phyloP scores from a whole-genome alignment of 306 rosid genomes.

The Amphicarpaea edgeworthii region DNA sequence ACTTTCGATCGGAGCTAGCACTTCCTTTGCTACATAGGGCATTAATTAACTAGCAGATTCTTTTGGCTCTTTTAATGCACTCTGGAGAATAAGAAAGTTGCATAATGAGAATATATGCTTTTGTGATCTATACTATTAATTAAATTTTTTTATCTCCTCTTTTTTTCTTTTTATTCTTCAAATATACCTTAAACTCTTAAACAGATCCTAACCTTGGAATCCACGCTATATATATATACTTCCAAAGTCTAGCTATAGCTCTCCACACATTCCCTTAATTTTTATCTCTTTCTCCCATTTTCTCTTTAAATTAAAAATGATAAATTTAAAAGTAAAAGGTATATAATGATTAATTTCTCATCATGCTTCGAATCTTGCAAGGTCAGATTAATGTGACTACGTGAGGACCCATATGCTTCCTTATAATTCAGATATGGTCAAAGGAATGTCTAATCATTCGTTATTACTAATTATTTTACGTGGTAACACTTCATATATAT shows the following conservation, averaged over 20 bases:
- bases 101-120: constrained; percentile 40
- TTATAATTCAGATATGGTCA: constrained; percentile 53
- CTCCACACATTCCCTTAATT: not conserved
- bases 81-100: constrained; percentile 42
- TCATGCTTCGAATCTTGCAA: constrained; percentile 51
- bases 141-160: not conserved
- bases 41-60: constrained; percentile 40
- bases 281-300: constrained; percentile 30
- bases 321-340: constrained; percentile 51
- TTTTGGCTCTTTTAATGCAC: constrained; percentile 57
- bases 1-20: constrained; percentile 49
- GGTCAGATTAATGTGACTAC: constrained; percentile 60
- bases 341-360: constrained; percentile 53
- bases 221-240: constrained; percentile 50
- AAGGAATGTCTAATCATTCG: constrained; percentile 41
- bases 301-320: constrained; percentile 25
- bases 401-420: constrained; percentile 60
- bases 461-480: constrained; percentile 43
- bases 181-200: constrained; percentile 46
- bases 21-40: constrained; percentile 38
- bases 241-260: constrained; percentile 44
- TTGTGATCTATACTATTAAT: not conserved
- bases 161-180: constrained; percentile 28
- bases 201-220: constrained; percentile 54
- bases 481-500: constrained; percentile 20